Percentiles rank a stretch among this genome's conserved stretches.
These are phyloP conservation scores for Tetrapisispora fleetii DNA, from an alignment of 805 yeast species.

Conservation along the genomic window DNA sequence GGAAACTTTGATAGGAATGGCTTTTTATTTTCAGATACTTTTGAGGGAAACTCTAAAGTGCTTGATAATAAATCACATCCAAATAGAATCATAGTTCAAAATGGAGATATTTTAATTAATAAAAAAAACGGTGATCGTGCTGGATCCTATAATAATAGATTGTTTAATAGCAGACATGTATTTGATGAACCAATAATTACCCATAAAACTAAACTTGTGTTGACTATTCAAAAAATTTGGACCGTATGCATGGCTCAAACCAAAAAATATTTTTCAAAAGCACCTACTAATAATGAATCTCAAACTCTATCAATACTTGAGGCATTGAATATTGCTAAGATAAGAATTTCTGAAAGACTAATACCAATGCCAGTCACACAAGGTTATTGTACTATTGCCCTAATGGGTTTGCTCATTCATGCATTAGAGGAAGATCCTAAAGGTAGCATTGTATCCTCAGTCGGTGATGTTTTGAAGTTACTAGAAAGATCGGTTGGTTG, in stretches of 20 bases:
- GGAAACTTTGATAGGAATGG: neutral
- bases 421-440: conserved; percentile 58
- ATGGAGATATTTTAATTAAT: neutral
- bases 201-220: conserved; percentile 3
- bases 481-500: conserved; percentile 53
- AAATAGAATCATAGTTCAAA: neutral
- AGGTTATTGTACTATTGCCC: conserved; percentile 50
- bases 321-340: conserved; percentile 19
- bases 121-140: neutral
- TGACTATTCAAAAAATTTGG: conserved; percentile 1
- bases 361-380: conserved; percentile 55
- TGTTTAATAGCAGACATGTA: conserved; percentile 4
- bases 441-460: conserved; percentile 42
- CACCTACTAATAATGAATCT: neutral
- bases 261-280: neutral
- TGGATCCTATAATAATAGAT: neutral
- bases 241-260: neutral
- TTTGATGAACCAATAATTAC: conserved; percentile 8
- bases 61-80: neutral
- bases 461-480: conserved; percentile 52
- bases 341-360: conserved; percentile 50
- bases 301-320: conserved; percentile 13
- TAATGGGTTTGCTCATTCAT: conserved; percentile 39
- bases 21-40: neutral
- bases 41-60: neutral